Base-by-base conservation (phyloP, 2,329 filamentous ascomycete genomes). In the Arachnomyces sp. region DNA sequence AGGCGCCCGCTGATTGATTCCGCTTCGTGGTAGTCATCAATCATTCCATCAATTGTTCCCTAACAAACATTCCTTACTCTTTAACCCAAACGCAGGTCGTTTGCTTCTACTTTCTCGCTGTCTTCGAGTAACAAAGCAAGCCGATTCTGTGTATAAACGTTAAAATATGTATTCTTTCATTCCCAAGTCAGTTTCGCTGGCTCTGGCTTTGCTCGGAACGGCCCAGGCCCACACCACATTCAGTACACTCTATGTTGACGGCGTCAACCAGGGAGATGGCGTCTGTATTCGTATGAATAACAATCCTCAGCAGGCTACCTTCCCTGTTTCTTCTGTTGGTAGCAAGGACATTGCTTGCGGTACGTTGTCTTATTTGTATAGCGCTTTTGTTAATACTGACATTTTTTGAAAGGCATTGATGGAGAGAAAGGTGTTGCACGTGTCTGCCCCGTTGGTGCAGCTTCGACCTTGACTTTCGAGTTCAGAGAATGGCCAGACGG, bases 321-420 rank as follows among this genome's bases (percentile, higher is more conserved):
- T 58, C 28, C 83, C 82, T 18, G 69, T 87, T 38, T 62, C 63
- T 3, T 68, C 75, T 44, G 57, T 86, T 12, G 57, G 62, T 11
- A 78, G 75, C 49, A 59, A 72, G 18, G 77, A 79, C 45, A 82
- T 87, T 77, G 80, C 81, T 29, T 88, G 84, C 56, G 83, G 82
- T 82, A 69, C 45, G 73, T 62, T 0, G 8, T 18, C 13, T 21
- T 21, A n/a, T 13, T 3, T 12, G 7, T 12, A 9, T 14, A n/a
- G 2, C 14, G 12, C 4, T 14, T 25, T 25, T 25, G 9, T 25
- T 25, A 11, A 40, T 15, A 9, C 31, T 42, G 28, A 44, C 17
- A 11, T 30, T 15, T 7, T 21, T 7, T 21, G 5, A 25, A 25
- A 72, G 69, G 72, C 39, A 62, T 66, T 44, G 60, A 69, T 43